Conservation (phyloP, 169 alveolate species). For the Plasmodium malariae region DNA sequence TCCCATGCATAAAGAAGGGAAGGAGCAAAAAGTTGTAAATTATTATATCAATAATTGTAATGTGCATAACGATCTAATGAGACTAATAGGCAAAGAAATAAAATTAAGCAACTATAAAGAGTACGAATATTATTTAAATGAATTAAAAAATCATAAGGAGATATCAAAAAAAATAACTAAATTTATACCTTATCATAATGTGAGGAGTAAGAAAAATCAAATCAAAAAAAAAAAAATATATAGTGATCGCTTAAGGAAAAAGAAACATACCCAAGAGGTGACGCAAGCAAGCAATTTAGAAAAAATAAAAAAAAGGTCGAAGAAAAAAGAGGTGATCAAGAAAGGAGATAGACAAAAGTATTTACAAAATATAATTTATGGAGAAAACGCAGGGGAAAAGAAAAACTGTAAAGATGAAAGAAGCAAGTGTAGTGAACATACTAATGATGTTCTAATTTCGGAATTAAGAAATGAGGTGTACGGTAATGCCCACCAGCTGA, state of each 20-base stretch:
- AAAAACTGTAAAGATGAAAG: neutral
- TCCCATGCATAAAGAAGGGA: neutral
- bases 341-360: neutral
- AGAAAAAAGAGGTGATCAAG: neutral
- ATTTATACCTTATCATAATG: neutral
- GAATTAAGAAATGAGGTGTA: constrained; percentile 41
- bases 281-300: neutral
- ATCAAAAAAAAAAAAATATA: constrained; percentile 1
- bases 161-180: neutral
- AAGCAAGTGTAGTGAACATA: neutral
- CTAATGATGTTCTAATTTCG: constrained; percentile 11
- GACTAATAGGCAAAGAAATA: neutral
- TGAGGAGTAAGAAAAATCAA: neutral
- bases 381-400: neutral
- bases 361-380: neutral
- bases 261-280: neutral
- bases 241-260: neutral
- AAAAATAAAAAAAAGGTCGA: neutral
- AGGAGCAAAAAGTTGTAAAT: neutral
- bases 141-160: neutral
- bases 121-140: neutral
- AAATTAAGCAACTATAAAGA: neutral
- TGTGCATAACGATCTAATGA: neutral
- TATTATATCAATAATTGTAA: neutral
- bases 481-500: neutral